phyloP scores from a whole-genome alignment of 2,329 filamentous ascomycete genomes.

The Pseudogymnoascus sp. region DNA sequence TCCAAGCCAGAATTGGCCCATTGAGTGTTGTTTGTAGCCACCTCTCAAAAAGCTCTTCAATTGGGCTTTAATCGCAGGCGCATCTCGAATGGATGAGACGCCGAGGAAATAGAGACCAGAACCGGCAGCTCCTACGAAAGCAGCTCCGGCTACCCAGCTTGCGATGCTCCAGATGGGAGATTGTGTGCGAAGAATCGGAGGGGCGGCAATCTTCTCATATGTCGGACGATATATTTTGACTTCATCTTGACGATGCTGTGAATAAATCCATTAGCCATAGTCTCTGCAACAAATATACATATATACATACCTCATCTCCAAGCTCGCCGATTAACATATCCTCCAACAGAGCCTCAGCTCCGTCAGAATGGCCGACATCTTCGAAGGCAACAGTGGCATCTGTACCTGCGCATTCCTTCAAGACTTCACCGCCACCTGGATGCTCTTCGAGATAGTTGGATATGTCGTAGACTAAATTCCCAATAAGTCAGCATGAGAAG shows the following conservation, averaged over 20 bases:
- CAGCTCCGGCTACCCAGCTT: not conserved
- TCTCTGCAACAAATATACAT: not conserved
- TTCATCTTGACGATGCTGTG: slow-evolving; percentile 6
- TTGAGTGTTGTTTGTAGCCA: not conserved
- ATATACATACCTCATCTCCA: slow-evolving; percentile 42
- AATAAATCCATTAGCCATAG: slow-evolving; percentile 8
- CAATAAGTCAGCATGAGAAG: not conserved
- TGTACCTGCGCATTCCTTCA: slow-evolving; percentile 68
- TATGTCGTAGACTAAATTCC: slow-evolving; percentile 45
- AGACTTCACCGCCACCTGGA: slow-evolving; percentile 67
- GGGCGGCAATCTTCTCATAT: not conserved
- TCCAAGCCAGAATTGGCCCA: not conserved
- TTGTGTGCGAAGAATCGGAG: not conserved
- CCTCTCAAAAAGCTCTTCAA: not conserved
- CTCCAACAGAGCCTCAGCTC: slow-evolving; percentile 58
- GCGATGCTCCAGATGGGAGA: not conserved
- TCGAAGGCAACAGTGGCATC: slow-evolving; percentile 76
- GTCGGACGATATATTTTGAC: slow-evolving; percentile 8
- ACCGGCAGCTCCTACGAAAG: not conserved
- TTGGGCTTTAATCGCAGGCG: not conserved
- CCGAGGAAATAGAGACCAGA: not conserved
- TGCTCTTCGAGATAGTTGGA: slow-evolving; percentile 50
- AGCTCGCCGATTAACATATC: slow-evolving; percentile 45
- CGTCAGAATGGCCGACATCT: slow-evolving; percentile 75
- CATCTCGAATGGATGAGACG: not conserved